phyloP scores from a whole-genome alignment of 192 early-diverging fungal species.

The Ambispora gerdemannii region DNA sequence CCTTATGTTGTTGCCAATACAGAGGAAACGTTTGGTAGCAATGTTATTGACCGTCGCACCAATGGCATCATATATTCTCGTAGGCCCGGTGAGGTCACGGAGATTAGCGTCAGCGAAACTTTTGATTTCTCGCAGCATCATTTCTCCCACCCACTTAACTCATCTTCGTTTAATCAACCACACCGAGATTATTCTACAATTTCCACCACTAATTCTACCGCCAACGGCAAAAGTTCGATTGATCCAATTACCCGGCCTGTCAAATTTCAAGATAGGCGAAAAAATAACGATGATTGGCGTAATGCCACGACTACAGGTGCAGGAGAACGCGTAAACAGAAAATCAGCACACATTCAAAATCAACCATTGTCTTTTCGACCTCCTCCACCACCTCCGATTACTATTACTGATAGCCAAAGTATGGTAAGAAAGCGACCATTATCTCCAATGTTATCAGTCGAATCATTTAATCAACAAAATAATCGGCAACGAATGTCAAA shows the following conservation, averaged over 20 bases:
- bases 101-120: background rate
- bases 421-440: constrained; percentile 18
- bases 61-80: background rate
- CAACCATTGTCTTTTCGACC: too few species aligned
- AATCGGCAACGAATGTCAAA: background rate
- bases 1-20: too few species aligned
- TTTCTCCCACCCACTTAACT: background rate
- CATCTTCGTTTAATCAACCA: background rate
- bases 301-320: too few species aligned
- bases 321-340: too few species aligned
- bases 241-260: background rate
- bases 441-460: constrained; percentile 9
- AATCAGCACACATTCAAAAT: too few species aligned
- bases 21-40: too few species aligned
- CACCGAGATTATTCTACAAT: background rate
- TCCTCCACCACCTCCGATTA: too few species aligned
- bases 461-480: background rate
- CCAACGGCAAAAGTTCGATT: background rate
- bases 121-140: background rate
- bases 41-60: background rate
- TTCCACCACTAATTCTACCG: too few species aligned
- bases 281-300: background rate
- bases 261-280: background rate
- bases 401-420: too few species aligned
- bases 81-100: background rate